Base-by-base conservation (phyloP, 2,329 filamentous ascomycete species). In the Madurella fahalii region DNA sequence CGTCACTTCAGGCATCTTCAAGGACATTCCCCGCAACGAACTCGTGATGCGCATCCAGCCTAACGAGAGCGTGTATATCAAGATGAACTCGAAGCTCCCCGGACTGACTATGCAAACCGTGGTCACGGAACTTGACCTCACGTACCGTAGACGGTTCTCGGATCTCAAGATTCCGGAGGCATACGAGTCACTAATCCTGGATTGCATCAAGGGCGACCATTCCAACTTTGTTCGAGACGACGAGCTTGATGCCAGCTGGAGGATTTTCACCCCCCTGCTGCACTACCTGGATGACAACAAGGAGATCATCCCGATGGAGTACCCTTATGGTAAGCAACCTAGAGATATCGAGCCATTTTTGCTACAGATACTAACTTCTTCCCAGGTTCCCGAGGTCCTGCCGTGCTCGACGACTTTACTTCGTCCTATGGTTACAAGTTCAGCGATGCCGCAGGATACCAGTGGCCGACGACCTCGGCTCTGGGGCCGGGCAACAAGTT, bases 41-140 rank as follows among this genome's bases (percentile, higher is more conserved):
- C 87, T 99, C 63, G 94, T 99, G 67, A 96, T 99, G 79, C 92
- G 94, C 64, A 95, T 99, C 62, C 94, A 99, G 79, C 94, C 94
- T 66, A 99, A 99, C 78, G 94, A 99, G 82, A 95, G 90, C 71
- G 92, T 99, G 64, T 99, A 99, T 78, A 95, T 97, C 75, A 99
- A 99, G 85, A 99, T 99, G 94, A 99, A 99, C 86, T 97, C 93
- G 31, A 99, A 99, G 82, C 81, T 99, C 56, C 95, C 94, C 17
- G 94, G 94, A 67, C 80, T 99, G 67, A 97, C 91, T 79, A 99
- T 97, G 92, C 94, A 99, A 81, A 99, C 94, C 12, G 94, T 97
- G 40, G 90, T 96, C 65, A 99, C 94, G 57, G 94, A 99, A 78
- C 88, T 99, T 57, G 94, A 99, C 70, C 84, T 99, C 64, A 99